Conservation (phyloP, 208 protist species). For the Trypanosoma avium region DNA sequence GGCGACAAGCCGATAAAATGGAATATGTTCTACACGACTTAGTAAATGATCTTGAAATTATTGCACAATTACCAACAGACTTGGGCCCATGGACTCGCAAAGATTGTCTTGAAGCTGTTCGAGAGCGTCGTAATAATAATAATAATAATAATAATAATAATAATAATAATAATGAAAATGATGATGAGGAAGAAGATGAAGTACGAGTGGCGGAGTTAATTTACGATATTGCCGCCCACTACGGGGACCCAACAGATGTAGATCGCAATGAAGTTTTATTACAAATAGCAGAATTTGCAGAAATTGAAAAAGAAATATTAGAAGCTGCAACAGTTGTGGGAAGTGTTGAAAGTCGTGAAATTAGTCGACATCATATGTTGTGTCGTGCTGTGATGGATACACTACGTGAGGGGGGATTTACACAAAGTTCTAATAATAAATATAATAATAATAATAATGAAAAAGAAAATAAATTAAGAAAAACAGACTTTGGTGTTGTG, state of each 20-base stretch:
- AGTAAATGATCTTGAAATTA: constrained; percentile 58
- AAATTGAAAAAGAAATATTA: constrained; percentile 66
- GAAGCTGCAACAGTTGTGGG: constrained; percentile 54
- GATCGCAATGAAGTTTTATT: constrained; percentile 60
- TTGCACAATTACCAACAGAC: constrained; percentile 63
- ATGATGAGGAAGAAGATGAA: constrained; percentile 28
- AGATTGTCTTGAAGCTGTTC: constrained; percentile 46
- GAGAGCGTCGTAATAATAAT: neutral
- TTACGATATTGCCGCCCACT: constrained; percentile 40
- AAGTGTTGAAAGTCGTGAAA: constrained; percentile 43
- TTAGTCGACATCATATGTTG: constrained; percentile 60
- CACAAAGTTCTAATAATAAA: too few species aligned
- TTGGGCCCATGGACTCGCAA: constrained; percentile 66
- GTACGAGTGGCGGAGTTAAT: constrained; percentile 35
- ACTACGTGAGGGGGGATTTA: constrained; percentile 64
- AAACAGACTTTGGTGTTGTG: constrained; percentile 33
- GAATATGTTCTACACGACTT: constrained; percentile 75
- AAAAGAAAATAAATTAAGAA: too few species aligned
- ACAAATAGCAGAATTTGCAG: constrained; percentile 71
- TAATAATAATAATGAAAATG: constrained; percentile 18
- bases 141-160: constrained; percentile 1
- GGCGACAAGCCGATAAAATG: constrained; percentile 76
- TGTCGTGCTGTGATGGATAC: constrained; percentile 74
- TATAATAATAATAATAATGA: too few species aligned
- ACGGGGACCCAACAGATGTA: constrained; percentile 66